Conservation (phyloP, 176 grass and related monocot species). For the Phoenix dactylifera region DNA sequence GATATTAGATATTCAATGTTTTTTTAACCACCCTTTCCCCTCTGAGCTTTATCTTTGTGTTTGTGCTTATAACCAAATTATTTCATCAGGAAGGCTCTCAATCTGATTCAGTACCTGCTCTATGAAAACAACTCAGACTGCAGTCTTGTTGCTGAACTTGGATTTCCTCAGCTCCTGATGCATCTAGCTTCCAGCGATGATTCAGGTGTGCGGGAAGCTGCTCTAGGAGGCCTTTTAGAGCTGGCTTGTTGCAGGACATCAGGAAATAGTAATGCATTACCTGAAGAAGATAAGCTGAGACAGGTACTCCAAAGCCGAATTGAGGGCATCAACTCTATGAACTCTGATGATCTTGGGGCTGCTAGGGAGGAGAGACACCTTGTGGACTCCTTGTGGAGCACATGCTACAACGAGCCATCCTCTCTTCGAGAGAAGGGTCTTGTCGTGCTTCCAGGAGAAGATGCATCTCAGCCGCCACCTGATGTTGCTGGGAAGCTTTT, state of each 20-base stretch:
- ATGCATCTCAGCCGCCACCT: constrained; percentile 44
- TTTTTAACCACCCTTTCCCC: too few relatives aligned
- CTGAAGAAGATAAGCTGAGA: constrained; percentile 41
- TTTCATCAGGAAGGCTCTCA: constrained; percentile 63
- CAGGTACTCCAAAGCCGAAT: constrained; percentile 50
- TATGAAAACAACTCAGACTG: constrained; percentile 62
- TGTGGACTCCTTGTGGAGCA: constrained; percentile 55
- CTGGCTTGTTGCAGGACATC: constrained; percentile 43
- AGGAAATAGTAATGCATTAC: constrained; percentile 22
- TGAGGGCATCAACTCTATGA: constrained; percentile 49
- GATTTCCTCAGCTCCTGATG: constrained; percentile 68
- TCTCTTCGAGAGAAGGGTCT: constrained; percentile 48
- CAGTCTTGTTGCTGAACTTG: constrained; percentile 45
- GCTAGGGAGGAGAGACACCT: constrained; percentile 72
- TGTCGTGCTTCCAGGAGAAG: constrained; percentile 63
- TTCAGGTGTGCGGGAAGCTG: constrained; percentile 67
- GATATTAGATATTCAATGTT: too few relatives aligned
- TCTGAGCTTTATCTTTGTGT: too few relatives aligned
- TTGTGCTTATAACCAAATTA: too few relatives aligned
- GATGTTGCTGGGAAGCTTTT: constrained; percentile 60
- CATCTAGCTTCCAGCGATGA: constrained; percentile 52
- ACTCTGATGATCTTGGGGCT: constrained; percentile 56
- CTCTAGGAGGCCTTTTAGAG: constrained; percentile 60
- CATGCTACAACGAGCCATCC: constrained; percentile 71
- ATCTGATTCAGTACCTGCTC: constrained; percentile 56